Evolutionary conservation across 495 filamentous ascomycete genomes (phyloP).

Genomic region (Tricharina praecox): DNA sequence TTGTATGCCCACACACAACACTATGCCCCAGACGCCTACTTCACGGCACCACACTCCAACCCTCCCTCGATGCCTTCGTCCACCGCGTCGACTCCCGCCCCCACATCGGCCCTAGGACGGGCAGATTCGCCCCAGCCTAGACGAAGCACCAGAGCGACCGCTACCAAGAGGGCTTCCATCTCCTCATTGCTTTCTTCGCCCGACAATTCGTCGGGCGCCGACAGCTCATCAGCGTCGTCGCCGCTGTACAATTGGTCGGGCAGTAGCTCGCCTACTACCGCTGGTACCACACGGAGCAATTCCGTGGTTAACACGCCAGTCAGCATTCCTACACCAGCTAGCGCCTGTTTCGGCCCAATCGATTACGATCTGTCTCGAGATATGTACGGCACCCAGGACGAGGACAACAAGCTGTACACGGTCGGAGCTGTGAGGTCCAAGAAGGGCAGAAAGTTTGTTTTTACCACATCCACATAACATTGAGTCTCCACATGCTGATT

Average conservation of each 20-base stretch:
- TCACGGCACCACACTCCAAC: conserved; percentile 17
- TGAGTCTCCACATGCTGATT: conserved; percentile 3
- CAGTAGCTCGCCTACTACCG: conserved; percentile 20
- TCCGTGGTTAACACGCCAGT: conserved; percentile 20
- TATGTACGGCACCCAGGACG: neutral
- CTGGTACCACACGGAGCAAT: conserved; percentile 21
- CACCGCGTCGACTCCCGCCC: conserved; percentile 20
- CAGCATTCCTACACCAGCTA: neutral
- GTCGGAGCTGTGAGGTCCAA: neutral
- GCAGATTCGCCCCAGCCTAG: conserved; percentile 10
- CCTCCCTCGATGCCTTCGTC: conserved; percentile 19
- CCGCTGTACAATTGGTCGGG: conserved; percentile 18
- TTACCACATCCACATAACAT: conserved; percentile 1
- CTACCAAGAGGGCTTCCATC: conserved; percentile 22
- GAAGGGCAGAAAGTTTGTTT: conserved; percentile 24
- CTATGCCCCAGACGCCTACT: conserved; percentile 15
- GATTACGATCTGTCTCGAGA: conserved; percentile 12
- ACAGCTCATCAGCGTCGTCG: conserved; percentile 24
- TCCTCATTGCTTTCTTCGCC: conserved; percentile 23
- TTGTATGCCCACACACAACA: neutral
- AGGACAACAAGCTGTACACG: conserved; percentile 2
- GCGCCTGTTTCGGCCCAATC: conserved; percentile 3
- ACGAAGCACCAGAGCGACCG: conserved; percentile 13
- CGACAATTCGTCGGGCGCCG: conserved; percentile 18
- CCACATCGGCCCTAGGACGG: conserved; percentile 11